Percentiles rank a stretch among this genome's conserved stretches.
Conservation (phyloP, 345 rosid species). For the Turritis glabra region DNA sequence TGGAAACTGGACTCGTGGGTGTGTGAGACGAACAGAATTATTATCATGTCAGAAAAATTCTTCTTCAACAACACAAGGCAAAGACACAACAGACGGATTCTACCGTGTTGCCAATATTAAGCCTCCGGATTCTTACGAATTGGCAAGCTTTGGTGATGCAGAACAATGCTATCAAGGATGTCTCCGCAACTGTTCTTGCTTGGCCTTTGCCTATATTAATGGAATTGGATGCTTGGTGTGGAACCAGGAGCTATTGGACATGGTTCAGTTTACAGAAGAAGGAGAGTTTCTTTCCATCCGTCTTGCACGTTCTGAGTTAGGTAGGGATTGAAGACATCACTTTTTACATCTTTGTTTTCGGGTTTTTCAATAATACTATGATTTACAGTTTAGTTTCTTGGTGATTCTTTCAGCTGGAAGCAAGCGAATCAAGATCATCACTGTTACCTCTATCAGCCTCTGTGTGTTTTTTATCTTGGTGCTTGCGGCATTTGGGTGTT, state of each 20-base stretch:
- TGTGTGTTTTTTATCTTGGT: background rate
- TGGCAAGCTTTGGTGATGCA: background rate
- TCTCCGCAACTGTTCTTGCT: constrained; percentile 54
- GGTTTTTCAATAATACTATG: background rate
- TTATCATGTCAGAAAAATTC: constrained; percentile 9
- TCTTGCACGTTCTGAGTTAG: constrained; percentile 56
- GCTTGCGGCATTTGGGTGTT: background rate
- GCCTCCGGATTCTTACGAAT: constrained; percentile 7
- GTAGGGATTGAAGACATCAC: constrained; percentile 26
- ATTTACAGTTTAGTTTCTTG: constrained; percentile 1
- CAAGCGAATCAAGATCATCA: constrained; percentile 10
- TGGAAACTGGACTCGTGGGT: constrained; percentile 25
- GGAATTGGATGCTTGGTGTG: constrained; percentile 58
- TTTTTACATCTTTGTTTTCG: background rate
- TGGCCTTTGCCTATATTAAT: constrained; percentile 44
- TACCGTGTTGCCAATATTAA: background rate
- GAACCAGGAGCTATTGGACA: constrained; percentile 53
- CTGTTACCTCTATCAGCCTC: background rate
- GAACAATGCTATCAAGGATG: constrained; percentile 20
- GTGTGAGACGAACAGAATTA: constrained; percentile 25
- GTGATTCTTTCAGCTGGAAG: constrained; percentile 2
- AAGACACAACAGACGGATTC: constrained; percentile 7
- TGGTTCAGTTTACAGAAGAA: constrained; percentile 36
- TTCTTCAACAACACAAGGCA: background rate
- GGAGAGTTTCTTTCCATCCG: constrained; percentile 48